phyloP scores from a whole-genome alignment of 225 moss, liverwort and hornwort species.

The Pleurozium schreberi region DNA sequence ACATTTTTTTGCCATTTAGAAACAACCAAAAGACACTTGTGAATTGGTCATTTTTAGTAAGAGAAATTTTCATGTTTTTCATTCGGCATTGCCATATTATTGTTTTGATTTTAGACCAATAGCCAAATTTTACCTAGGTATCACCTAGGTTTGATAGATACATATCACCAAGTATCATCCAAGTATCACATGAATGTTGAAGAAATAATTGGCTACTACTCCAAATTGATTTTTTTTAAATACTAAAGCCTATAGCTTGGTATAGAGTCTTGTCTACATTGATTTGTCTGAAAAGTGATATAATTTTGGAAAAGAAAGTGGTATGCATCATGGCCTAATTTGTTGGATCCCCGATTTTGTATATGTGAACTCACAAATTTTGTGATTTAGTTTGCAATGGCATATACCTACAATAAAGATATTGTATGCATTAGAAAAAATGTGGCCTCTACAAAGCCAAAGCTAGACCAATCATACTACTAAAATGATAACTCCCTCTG shows the following conservation, averaged over 20 bases:
- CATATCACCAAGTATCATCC: neutral
- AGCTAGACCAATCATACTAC: too few species aligned
- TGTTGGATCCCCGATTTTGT: neutral
- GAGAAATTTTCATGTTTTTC: neutral
- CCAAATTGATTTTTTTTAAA: too few species aligned
- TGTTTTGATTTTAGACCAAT: neutral
- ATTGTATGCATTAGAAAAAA: too few species aligned
- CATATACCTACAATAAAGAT: neutral
- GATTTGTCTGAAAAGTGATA: neutral
- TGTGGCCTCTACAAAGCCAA: too few species aligned
- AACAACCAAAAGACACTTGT: accelerated
- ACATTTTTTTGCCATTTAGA: accelerated
- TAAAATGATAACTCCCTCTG: too few species aligned
- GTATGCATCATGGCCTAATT: neutral
- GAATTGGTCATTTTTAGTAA: neutral
- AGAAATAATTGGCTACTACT: neutral
- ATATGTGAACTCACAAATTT: neutral
- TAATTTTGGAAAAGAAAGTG: neutral
- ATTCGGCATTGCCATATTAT: too few species aligned
- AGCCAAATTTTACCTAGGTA: neutral
- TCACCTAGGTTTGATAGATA: neutral
- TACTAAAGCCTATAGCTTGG: neutral
- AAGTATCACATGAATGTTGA: neutral
- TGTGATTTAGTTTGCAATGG: neutral
- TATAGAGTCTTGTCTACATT: too few species aligned